Evolutionary conservation across 768 basidiomycete species (phyloP).

Genomic region (Kwoniella botswanensis): DNA sequence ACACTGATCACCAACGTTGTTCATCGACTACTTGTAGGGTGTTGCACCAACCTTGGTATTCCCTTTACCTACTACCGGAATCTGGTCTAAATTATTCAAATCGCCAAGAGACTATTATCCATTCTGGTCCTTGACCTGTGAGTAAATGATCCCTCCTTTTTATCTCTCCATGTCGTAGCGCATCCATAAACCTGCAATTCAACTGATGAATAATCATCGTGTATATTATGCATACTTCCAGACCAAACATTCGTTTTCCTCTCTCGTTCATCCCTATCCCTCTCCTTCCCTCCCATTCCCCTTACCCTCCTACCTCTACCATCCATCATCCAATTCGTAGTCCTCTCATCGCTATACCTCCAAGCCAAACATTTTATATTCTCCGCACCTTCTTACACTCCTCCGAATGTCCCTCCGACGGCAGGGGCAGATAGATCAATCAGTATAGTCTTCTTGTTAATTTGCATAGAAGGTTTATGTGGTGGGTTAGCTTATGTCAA

Average conservation of each 20-base stretch:
- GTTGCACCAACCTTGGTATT: slow-evolving; percentile 88
- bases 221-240: slow-evolving; percentile 7
- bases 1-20: background rate
- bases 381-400: slow-evolving; percentile 70
- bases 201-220: background rate
- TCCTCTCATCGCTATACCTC: slow-evolving; percentile 61
- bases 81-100: slow-evolving; percentile 79
- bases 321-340: slow-evolving; percentile 71
- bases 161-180: background rate
- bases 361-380: slow-evolving; percentile 58
- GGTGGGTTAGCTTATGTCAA: slow-evolving; percentile 80
- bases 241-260: slow-evolving; percentile 81
- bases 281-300: slow-evolving; percentile 81
- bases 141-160: slow-evolving; percentile 1
- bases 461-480: slow-evolving; percentile 87
- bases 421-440: slow-evolving; percentile 62
- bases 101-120: slow-evolving; percentile 91
- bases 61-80: slow-evolving; percentile 71
- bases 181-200: background rate
- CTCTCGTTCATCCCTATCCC: slow-evolving; percentile 85
- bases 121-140: slow-evolving; percentile 66
- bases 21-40: slow-evolving; percentile 63
- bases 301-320: slow-evolving; percentile 72
- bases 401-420: slow-evolving; percentile 54
- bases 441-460: slow-evolving; percentile 71